Evolutionary conservation across 2,329 filamentous ascomycete species (phyloP).

Genomic region (Xylaria sp.): DNA sequence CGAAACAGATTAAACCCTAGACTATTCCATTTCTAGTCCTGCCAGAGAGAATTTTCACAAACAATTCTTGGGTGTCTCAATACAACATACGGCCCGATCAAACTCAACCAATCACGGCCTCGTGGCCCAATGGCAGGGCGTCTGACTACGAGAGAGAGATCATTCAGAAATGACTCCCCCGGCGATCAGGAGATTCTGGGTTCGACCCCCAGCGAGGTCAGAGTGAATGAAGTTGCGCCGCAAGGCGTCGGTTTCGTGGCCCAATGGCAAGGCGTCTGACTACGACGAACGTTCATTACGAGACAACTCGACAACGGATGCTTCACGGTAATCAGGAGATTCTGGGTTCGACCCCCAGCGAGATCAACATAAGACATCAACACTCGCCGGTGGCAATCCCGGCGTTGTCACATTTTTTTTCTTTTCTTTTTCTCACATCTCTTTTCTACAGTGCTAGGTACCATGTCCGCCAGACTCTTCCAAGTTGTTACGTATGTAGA

Average conservation of each 20-base stretch:
- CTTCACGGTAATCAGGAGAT: constrained; percentile 27
- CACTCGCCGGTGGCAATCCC: neutral
- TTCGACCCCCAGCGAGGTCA: constrained; percentile 36
- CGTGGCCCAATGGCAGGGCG: constrained; percentile 57
- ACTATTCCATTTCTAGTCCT: neutral
- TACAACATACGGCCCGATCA: neutral
- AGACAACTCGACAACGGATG: neutral
- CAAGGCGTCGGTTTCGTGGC: constrained; percentile 41
- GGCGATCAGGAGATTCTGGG: constrained; percentile 32
- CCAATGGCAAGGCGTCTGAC: constrained; percentile 58
- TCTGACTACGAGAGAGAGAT: constrained; percentile 54
- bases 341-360: constrained; percentile 34
- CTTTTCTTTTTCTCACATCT: neutral
- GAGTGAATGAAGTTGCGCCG: neutral
- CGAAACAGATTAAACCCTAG: neutral
- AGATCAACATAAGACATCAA: constrained; percentile 17
- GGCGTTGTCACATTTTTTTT: neutral
- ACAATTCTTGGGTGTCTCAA: neutral
- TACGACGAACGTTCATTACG: constrained; percentile 46
- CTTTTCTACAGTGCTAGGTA: no score
- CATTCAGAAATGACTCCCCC: neutral
- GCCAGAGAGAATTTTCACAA: neutral
- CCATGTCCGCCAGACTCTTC: no score
- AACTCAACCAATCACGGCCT: constrained; percentile 18
- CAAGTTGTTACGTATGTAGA: no score